Evolutionary conservation across 2,329 filamentous ascomycete genomes (phyloP).

Genomic region (Ophidiomyces ophidiicola): DNA sequence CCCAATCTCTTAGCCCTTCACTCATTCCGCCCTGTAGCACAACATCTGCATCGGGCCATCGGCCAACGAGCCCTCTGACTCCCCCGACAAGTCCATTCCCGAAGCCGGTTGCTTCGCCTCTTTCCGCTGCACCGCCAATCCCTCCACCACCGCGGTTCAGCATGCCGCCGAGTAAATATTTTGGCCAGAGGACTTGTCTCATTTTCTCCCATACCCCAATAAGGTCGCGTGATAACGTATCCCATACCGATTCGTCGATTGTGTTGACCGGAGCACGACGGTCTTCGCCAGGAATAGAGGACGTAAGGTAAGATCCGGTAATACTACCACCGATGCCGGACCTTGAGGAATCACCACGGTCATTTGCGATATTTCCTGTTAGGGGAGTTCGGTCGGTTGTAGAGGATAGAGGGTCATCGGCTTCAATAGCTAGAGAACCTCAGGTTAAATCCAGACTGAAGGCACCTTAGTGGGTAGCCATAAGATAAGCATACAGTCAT

Average conservation of each 20-base stretch:
- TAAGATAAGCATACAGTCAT: slow-evolving; percentile 43
- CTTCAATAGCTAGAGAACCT: slow-evolving; percentile 57
- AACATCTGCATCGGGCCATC: slow-evolving; percentile 56
- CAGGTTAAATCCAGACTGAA: neutral
- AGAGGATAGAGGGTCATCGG: slow-evolving; percentile 68
- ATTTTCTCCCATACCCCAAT: slow-evolving; percentile 95
- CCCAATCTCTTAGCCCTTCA: slow-evolving; percentile 87
- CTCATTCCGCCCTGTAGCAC: slow-evolving; percentile 64
- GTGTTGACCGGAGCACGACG: slow-evolving; percentile 80
- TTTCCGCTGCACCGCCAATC: slow-evolving; percentile 43
- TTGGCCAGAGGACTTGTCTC: slow-evolving; percentile 90
- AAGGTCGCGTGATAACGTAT: slow-evolving; percentile 84
- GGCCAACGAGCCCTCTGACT: slow-evolving; percentile 45
- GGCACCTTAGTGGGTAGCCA: neutral
- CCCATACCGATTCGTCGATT: slow-evolving; percentile 95
- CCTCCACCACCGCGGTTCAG: slow-evolving; percentile 46
- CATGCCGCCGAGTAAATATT: slow-evolving; percentile 69
- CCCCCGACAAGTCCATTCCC: slow-evolving; percentile 35
- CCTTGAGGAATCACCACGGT: slow-evolving; percentile 37
- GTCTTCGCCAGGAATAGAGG: slow-evolving; percentile 83
- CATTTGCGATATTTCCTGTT: slow-evolving; percentile 60
- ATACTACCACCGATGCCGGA: slow-evolving; percentile 26
- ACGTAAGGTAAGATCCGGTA: slow-evolving; percentile 74
- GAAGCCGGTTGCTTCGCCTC: slow-evolving; percentile 38
- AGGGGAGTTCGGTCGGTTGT: slow-evolving; percentile 65